A percentile compares a stretch with the other conserved stretches of the same genome.
Evolutionary conservation across 202 grass and related monocot species (phyloP).

Genomic region (Carex sylvatica): DNA sequence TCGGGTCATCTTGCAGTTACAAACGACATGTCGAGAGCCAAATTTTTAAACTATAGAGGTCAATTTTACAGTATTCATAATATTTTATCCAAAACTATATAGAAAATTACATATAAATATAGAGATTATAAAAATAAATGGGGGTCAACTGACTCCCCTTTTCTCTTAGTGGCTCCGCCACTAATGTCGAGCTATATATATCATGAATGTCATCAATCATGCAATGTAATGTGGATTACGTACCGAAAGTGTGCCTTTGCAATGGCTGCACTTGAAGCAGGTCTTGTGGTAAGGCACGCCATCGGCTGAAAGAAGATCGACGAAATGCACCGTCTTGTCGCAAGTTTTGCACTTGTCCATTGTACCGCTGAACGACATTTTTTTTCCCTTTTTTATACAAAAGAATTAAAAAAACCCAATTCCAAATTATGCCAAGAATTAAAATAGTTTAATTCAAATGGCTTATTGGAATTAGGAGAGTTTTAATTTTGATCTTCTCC

Average conservation of each 20-base stretch:
- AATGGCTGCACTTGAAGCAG: constrained; percentile 86
- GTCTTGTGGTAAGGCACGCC: constrained; percentile 58
- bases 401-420: neutral
- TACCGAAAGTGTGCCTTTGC: constrained; percentile 65
- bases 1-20: neutral
- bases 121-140: too few relatives aligned
- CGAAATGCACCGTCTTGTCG: constrained; percentile 68
- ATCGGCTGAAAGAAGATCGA: constrained; percentile 55
- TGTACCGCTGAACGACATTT: constrained; percentile 65
- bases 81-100: too few relatives aligned
- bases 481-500: neutral
- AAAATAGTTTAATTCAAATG: neutral
- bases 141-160: too few relatives aligned
- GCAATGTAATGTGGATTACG: constrained; percentile 10
- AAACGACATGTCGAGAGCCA: neutral
- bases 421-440: neutral
- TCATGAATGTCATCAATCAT: neutral
- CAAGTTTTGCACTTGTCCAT: constrained; percentile 71
- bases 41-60: too few relatives aligned
- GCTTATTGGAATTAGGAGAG: neutral
- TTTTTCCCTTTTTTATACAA: constrained; percentile 28
- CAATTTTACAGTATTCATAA: too few relatives aligned
- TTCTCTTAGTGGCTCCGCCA: too few relatives aligned
- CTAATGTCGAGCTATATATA: neutral
- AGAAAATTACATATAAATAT: too few relatives aligned